Conservation (phyloP, 2,329 filamentous ascomycete species). For the Emergomyces orientalis region DNA sequence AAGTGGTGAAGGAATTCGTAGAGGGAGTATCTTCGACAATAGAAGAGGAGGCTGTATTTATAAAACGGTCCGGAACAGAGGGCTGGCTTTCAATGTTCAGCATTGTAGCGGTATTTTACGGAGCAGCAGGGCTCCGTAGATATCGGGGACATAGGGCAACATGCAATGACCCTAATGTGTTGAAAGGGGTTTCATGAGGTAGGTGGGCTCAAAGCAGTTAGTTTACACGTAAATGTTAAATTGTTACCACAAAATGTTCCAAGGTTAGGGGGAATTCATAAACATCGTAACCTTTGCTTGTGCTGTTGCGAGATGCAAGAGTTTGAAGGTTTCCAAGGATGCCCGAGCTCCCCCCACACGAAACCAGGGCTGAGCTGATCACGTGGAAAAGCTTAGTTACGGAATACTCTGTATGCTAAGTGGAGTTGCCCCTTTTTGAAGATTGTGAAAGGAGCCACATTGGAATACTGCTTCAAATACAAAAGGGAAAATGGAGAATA, state of each 20-base stretch:
- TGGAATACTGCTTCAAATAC: too few relatives aligned
- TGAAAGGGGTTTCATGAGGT: not conserved
- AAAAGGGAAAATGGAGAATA: too few relatives aligned
- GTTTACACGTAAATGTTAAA: not conserved
- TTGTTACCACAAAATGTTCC: not conserved
- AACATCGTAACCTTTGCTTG: not conserved
- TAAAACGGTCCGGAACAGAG: constrained; percentile 16
- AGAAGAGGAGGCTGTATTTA: constrained; percentile 5
- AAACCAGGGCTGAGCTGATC: too few relatives aligned
- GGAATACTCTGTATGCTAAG: too few relatives aligned
- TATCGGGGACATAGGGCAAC: not conserved
- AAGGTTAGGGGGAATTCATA: not conserved
- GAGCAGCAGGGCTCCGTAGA: constrained; percentile 10
- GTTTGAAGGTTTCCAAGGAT: not conserved
- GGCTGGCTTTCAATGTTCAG: constrained; percentile 21
- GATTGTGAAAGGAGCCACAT: too few relatives aligned
- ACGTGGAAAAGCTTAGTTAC: too few relatives aligned
- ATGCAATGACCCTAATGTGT: not conserved
- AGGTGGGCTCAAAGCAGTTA: not conserved
- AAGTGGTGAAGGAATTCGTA: constrained; percentile 20
- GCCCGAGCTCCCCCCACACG: not conserved
- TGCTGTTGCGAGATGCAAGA: not conserved
- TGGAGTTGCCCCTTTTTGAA: too few relatives aligned
- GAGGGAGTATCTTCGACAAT: constrained; percentile 21
- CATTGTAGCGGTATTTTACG: not conserved